Conservation (phyloP, 2,329 filamentous ascomycete genomes). For the Fusarium armeniacum region DNA sequence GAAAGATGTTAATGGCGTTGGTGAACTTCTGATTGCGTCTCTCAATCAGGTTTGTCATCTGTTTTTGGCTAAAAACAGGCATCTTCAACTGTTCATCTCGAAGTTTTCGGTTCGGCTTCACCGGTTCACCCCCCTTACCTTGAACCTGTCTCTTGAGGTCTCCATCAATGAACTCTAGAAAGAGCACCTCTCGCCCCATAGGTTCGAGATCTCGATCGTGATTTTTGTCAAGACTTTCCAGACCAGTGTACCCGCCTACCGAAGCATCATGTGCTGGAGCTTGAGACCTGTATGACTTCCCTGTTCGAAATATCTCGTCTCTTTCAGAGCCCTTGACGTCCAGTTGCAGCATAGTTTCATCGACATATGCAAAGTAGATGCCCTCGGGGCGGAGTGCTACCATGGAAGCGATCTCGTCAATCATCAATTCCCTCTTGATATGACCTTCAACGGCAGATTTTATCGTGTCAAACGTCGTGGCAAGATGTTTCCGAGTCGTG, state of each 20-base stretch:
- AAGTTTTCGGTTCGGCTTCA: conserved; percentile 75
- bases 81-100: conserved; percentile 87
- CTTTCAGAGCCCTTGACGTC: conserved; percentile 78
- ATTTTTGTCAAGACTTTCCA: conserved; percentile 57
- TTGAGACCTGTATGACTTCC: conserved; percentile 63
- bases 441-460: conserved; percentile 87
- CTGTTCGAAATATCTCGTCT: conserved; percentile 72
- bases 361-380: conserved; percentile 87
- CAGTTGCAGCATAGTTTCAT: conserved; percentile 85
- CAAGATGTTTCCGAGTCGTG: conserved; percentile 90
- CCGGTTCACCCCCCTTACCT: conserved; percentile 78
- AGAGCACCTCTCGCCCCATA: conserved; percentile 76
- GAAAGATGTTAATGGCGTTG: conserved; percentile 80
- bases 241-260: conserved; percentile 68
- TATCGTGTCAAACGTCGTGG: conserved; percentile 92
- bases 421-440: conserved; percentile 75
- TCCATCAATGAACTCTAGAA: conserved; percentile 94
- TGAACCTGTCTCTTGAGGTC: conserved; percentile 86
- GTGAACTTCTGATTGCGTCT: conserved; percentile 88
- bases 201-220: conserved; percentile 22
- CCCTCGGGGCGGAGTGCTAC: conserved; percentile 81
- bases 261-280: conserved; percentile 67
- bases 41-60: conserved; percentile 90
- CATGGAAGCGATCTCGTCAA: conserved; percentile 87
- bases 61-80: conserved; percentile 92